Evolutionary conservation across 2,329 filamentous ascomycete species (phyloP), one percentile per base, ranked within the genome.

Genomic region (Paecilomyces fulvus): DNA sequence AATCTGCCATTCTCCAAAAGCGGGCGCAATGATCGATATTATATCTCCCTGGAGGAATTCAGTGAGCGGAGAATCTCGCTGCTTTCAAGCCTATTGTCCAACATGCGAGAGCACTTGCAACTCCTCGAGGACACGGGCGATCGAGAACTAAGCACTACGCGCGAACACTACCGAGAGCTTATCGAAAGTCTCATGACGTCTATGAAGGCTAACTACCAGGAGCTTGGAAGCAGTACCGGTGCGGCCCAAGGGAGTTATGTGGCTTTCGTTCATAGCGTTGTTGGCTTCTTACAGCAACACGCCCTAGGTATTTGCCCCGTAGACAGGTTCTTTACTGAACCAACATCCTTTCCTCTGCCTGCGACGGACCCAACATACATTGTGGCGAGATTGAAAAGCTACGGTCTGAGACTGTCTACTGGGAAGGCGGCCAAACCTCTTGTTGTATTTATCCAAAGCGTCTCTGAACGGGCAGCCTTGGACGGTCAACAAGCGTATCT

Each of bases 121-220:
- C 54, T 63, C 1, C 63, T 73, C 28, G 68, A 73, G 33, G 67
- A 71, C 3, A 54, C 60, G 4, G 63, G 64, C 1, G 61, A 66
- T n/a, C 62, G 62, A 8, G 68, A 72, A 14, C 58, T 77, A 10
- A 76, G 73, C 53, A 62, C 53, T n/a, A 61, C 60, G 12, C 67
- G 64, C 23, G 71, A 74, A 55, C 71, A 75, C 30, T 85, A 84
- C 61, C 72, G 71, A 1, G 71, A 77, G 10, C 72, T 84, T 48
- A 72, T 86, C 8, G 76, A 77, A 57, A 69, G 74, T n/a, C 65
- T 85, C 57, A 86, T 86, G 84, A 70, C 70, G 7, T 73, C 79
- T 1, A 85, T 87, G 82, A 84, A 82, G 64, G 70, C 70, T 37
- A 84, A 84, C 57, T 86, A 85, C 58, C 75, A 79, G 56, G 80